Evolutionary conservation across 2,329 filamentous ascomycete genomes (phyloP).

Genomic region (Aspergillus candidus): DNA sequence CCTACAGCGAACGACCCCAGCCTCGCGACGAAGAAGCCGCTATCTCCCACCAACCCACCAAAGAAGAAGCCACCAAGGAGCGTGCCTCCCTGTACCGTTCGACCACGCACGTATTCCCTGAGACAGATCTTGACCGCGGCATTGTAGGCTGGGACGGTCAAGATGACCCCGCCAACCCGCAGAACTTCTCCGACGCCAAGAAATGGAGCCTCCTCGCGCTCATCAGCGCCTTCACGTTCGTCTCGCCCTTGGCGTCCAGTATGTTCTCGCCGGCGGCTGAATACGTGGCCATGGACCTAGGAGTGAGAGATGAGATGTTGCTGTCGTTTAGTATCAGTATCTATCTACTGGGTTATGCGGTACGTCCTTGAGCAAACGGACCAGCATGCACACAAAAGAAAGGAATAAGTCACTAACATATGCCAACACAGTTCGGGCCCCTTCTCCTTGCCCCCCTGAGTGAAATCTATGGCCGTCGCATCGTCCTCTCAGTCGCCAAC

Average conservation of each 20-base stretch:
- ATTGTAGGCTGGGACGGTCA: slow-evolving; percentile 57
- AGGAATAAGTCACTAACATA: no score
- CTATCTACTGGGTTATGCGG: slow-evolving; percentile 25
- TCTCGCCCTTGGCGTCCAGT: slow-evolving; percentile 29
- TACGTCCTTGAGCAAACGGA: slow-evolving; percentile 9
- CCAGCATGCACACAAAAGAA: no score
- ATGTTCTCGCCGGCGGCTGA: slow-evolving; percentile 27
- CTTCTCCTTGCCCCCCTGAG: slow-evolving; percentile 59
- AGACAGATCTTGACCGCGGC: slow-evolving; percentile 48
- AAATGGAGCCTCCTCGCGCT: slow-evolving; percentile 25
- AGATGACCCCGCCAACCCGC: slow-evolving; percentile 53
- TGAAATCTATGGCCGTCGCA: slow-evolving; percentile 57
- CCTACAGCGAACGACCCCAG: no score
- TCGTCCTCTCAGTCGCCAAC: slow-evolving; percentile 56
- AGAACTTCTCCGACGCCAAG: slow-evolving; percentile 42
- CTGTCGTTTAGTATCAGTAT: slow-evolving; percentile 28
- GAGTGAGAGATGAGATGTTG: slow-evolving; percentile 18
- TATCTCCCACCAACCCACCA: no score
- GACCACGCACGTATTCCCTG: slow-evolving; percentile 26
- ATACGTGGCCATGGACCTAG: slow-evolving; percentile 19
- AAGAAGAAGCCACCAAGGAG: no score
- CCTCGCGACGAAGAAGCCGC: no score
- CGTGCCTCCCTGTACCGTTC: no score
- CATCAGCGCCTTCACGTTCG: slow-evolving; percentile 25
- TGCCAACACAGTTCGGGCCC: slow-evolving; percentile 42